These are phyloP conservation scores for Linum trigynum DNA, from an alignment of 345 rosid species.

Conservation along the genomic window DNA sequence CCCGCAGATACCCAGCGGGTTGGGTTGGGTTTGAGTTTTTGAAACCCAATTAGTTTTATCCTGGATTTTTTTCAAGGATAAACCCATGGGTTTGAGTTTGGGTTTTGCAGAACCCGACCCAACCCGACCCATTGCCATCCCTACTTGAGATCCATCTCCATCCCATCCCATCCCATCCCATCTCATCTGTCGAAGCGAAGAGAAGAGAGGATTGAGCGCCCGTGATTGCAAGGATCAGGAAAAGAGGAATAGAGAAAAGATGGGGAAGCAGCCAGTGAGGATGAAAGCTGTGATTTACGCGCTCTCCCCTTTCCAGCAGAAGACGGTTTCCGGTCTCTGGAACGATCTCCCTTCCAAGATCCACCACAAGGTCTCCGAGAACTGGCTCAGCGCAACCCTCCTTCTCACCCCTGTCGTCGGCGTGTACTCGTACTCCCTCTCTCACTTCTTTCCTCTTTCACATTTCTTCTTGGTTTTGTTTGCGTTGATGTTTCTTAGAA, in stretches of 20 bases:
- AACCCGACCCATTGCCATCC: too few relatives aligned
- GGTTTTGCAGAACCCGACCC: too few relatives aligned
- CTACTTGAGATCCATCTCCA: too few relatives aligned
- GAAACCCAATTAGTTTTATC: too few relatives aligned
- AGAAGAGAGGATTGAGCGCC: neutral
- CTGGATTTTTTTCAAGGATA: too few relatives aligned
- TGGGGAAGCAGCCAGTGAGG: slow-evolving; percentile 75
- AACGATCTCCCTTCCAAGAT: slow-evolving; percentile 64
- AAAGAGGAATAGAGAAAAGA: slow-evolving; percentile 4
- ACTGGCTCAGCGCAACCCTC: slow-evolving; percentile 71
- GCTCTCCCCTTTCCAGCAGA: slow-evolving; percentile 77
- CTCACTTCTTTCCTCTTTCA: neutral
- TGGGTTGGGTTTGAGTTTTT: too few relatives aligned
- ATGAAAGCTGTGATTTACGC: slow-evolving; percentile 81
- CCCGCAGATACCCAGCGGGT: too few relatives aligned
- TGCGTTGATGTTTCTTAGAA: neutral
- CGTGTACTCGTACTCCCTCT: slow-evolving; percentile 40
- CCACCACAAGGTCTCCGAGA: slow-evolving; percentile 75
- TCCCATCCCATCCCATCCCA: too few relatives aligned
- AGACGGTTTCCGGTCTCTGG: slow-evolving; percentile 63
- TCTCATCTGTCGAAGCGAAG: neutral
- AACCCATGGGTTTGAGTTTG: too few relatives aligned
- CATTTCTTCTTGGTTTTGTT: neutral
- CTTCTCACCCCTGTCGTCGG: slow-evolving; percentile 58
- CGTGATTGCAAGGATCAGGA: neutral